A percentile compares a stretch with the other conserved stretches of the same genome.
phyloP scores from a whole-genome alignment of 768 basidiomycete species.

The Tylopilus sp. region DNA sequence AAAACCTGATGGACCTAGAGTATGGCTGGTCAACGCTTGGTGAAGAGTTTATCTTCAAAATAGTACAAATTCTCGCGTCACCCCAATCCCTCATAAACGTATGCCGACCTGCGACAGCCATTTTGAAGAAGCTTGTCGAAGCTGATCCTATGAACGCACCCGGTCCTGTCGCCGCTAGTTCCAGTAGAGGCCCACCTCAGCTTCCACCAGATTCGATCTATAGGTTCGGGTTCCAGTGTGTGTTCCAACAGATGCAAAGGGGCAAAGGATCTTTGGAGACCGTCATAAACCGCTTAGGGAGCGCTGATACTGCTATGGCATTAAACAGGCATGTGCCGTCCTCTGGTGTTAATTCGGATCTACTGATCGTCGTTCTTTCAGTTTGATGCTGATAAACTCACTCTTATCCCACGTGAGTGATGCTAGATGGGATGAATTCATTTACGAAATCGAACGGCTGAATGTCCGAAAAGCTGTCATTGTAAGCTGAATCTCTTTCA shows the following conservation, averaged over 20 bases:
- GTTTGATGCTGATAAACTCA: constrained; percentile 90
- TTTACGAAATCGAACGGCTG: constrained; percentile 66
- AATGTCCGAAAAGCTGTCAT: constrained; percentile 81
- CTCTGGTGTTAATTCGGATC: not conserved
- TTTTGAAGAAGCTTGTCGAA: constrained; percentile 86
- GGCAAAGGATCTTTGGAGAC: constrained; percentile 71
- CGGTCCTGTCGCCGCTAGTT: constrained; percentile 53
- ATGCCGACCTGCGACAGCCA: constrained; percentile 86
- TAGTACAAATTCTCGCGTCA: constrained; percentile 77
- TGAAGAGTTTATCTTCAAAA: constrained; percentile 67
- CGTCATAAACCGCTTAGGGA: constrained; percentile 75
- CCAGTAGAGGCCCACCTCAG: constrained; percentile 52
- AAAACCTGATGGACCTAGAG: constrained; percentile 84
- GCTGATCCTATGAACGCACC: constrained; percentile 73
- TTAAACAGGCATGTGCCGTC: constrained; percentile 59
- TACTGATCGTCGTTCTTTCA: constrained; percentile 28
- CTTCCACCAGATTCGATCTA: constrained; percentile 70
- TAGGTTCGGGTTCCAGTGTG: constrained; percentile 78
- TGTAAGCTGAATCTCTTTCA: constrained; percentile 42
- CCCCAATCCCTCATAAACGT: constrained; percentile 81
- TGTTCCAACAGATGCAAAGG: constrained; percentile 79
- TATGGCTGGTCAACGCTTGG: constrained; percentile 79
- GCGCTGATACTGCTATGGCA: constrained; percentile 82
- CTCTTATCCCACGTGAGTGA: constrained; percentile 78
- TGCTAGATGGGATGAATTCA: constrained; percentile 74